phyloP scores from a whole-genome alignment of 257 asterid genomes.

The Nicotiana knightiana region DNA sequence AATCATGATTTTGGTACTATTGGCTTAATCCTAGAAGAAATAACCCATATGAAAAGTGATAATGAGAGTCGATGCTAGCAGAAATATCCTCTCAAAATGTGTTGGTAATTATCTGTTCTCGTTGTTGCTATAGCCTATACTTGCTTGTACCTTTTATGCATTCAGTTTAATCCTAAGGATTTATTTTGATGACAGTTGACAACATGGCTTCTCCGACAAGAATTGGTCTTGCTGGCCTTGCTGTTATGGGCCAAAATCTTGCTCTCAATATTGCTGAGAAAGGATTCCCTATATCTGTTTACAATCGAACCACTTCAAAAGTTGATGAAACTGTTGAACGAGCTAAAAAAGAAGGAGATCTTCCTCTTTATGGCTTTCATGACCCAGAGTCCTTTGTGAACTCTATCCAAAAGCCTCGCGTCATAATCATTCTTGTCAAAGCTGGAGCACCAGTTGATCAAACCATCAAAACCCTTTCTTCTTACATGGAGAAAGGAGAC shows the following conservation, averaged over 20 bases:
- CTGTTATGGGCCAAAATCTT: conserved; percentile 98
- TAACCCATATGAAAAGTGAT: neutral
- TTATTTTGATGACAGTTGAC: neutral
- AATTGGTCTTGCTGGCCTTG: conserved; percentile 98
- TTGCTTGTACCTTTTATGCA: neutral
- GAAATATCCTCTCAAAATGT: neutral
- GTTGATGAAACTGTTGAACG: conserved; percentile 92
- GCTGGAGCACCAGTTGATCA: conserved; percentile 97
- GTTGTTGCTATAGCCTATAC: neutral
- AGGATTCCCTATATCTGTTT: conserved; percentile 95
- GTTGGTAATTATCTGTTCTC: neutral
- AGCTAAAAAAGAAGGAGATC: conserved; percentile 80
- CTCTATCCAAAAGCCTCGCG: conserved; percentile 95
- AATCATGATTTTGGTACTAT: neutral
- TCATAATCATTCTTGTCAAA: conserved; percentile 86
- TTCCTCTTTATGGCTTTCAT: conserved; percentile 80
- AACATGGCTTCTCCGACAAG: conserved; percentile 74
- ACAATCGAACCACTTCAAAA: conserved; percentile 91
- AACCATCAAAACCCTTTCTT: conserved; percentile 81
- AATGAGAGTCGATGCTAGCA: neutral
- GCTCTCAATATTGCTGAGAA: conserved; percentile 98
- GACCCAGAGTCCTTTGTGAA: conserved; percentile 76
- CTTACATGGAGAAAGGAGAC: conserved; percentile 92
- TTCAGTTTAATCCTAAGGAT: neutral
- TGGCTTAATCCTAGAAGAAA: neutral